These are phyloP conservation scores for Lolium multiflorum DNA, from an alignment of 176 grass and related monocot genomes.

Conservation along the genomic window DNA sequence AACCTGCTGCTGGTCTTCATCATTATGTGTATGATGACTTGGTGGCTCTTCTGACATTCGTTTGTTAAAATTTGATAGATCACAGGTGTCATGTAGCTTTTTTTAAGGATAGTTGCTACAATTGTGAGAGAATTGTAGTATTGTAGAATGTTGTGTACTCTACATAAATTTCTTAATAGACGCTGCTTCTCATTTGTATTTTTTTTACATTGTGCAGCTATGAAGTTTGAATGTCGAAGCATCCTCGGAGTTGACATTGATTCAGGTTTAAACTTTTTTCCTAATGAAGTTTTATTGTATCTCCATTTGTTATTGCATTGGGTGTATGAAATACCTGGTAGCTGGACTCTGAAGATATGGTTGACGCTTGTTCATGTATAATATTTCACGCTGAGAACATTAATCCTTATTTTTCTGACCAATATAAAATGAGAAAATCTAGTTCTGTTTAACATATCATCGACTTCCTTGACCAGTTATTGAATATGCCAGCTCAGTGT, in stretches of 20 bases:
- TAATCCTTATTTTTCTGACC: constrained; percentile 10
- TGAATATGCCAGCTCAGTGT: constrained; percentile 1
- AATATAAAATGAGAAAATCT: constrained; percentile 5
- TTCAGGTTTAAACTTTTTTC: constrained; percentile 51
- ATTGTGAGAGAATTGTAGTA: constrained; percentile 5
- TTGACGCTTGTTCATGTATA: constrained; percentile 15
- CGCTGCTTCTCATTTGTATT: constrained; percentile 39
- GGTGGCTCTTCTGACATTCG: not conserved
- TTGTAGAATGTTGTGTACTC: not conserved
- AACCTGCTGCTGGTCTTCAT: not conserved
- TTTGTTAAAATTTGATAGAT: constrained; percentile 11
- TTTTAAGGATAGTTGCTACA: constrained; percentile 5
- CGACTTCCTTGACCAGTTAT: constrained; percentile 29
- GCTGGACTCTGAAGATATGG: not conserved
- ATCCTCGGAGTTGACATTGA: constrained; percentile 96
- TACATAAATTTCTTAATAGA: not conserved
- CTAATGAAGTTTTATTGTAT: constrained; percentile 17
- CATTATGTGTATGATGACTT: not conserved
- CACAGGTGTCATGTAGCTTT: not conserved
- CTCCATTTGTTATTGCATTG: constrained; percentile 3
- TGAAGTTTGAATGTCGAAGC: constrained; percentile 81
- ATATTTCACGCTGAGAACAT: not conserved
- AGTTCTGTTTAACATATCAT: constrained; percentile 31
- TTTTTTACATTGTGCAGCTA: constrained; percentile 60
- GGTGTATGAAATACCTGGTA: constrained; percentile 11